Base-by-base conservation (phyloP, 2,329 filamentous ascomycete genomes). In the Cytospora leucostoma region DNA sequence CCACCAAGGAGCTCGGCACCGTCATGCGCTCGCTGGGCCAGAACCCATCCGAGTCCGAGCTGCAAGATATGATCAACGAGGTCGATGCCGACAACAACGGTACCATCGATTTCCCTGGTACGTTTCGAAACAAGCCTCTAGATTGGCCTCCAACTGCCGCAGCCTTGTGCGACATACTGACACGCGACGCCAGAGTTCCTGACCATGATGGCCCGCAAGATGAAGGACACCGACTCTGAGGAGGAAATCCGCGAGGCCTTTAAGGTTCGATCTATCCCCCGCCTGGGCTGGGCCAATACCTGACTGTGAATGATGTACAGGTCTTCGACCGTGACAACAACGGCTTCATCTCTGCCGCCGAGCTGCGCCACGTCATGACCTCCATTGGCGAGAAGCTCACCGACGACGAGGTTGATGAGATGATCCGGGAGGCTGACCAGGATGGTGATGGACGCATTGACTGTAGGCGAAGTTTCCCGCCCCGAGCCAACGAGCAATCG, bases 21-120 rank as follows among this genome's bases (percentile, higher is more conserved):
- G 91, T 95, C 73, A 95, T 95, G 91, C 89, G 91, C 79, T 95
- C 91, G 63, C 85, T 95, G 65, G 91, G 91, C 73, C 91, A 95
- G 80, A 95, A 95, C 80, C 91, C 91, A 63, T 94, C 91, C 70
- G 91, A 95, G 82, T 93, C 91, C 66, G 91, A 95, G 79, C 82
- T 95, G 69, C 91, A 95, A 80, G 91, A 95, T 75, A 95, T 95
- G 91, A 95, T 95, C 82, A 94, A 95, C 79, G 91, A 95, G 81
- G 91, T 95, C 68, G 91, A 95, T 73, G 91, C 91, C 72, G 91
- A 95, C 81, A 95, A 94, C 85, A 95, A 94, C 74, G 91, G 91
- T 79, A 95, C 91, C 70, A 95, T 95, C 74, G 91, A 95, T 77
- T 95, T 95, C 77, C 91, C 91, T 74, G 91, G 91, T 94, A 85